Evolutionary conservation across 2,329 filamentous ascomycete species (phyloP), one percentile per base, ranked within the genome.

Genomic region (Fusarium sp.): DNA sequence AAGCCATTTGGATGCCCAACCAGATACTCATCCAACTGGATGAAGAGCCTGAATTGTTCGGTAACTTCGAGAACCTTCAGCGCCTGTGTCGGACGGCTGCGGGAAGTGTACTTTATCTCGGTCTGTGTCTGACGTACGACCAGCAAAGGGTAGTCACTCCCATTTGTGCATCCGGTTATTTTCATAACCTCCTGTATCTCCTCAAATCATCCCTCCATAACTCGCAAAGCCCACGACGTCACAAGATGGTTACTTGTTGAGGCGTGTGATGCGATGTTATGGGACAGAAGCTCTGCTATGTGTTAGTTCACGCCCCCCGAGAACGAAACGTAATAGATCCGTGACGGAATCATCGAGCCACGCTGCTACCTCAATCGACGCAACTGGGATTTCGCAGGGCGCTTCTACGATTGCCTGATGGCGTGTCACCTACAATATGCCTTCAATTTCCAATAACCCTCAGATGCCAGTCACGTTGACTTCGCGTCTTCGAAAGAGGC

Each of bases 1-100:
- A 10, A 0, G 3, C 8, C 4, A 14, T 7, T 5, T 10, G 5
- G 8, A 10, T 4, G 0, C 11, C 5, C 15, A 14, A 10, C 27
- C 46, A 31, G 4, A 0, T 18, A 23, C 15, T 33, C 15, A 9
- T 16, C 33, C 33, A 10, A 11, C n/a, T 15, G 10, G 7, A 23
- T 18, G 29, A 10, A 49, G 46, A 33, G 7, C 5, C 16, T 4
- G 14, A 33, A 1, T 2, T 31, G 5, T 23, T 5, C 3, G 7
- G 16, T 3, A 19, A 33, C 5, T 23, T 33, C 5, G 10, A 33
- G 29, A 19, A 5, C 7, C 27, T 10, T 19, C 4, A 19, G n/a
- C 11, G 10, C 21, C 0, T 5, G 15, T 5, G 21, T 49, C 8
- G 14, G 14, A n/a, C 19, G 10, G 21, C 10, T 11, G 4, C 3